Base-by-base conservation (phyloP, 345 rosid species). In the Physaria fendleri region DNA sequence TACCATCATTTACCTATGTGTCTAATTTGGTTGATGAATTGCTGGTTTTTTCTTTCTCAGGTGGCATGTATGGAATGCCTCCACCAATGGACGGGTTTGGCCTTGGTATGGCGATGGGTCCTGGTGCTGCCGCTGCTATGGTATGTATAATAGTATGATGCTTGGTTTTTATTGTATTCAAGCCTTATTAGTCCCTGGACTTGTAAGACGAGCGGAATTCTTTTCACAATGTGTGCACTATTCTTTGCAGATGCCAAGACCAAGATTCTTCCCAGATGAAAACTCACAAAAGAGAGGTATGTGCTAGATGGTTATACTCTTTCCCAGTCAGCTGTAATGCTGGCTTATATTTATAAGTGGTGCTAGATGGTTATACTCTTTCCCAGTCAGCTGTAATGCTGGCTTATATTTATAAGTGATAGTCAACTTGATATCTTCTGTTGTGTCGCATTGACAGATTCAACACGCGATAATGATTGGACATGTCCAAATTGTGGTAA, bases 401-500 rank as follows among this genome's bases (percentile, higher is more conserved):
- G 8, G 13, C 35, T 28, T 42, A 18, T 52, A 13, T 62, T 34
- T 15, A 16, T 29, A 41, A 18, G 16, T 47, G 21, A 28, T 43
- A 15, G 23, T 49, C 65, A 49, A 42, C 59, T 49, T 35, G 58
- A 38, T 13, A 32, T 30, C 3, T 30, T 16, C 17, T 0, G 29
- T 32, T 18, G 4, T 56, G 37, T 51, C n/a, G n/a, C 27, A 13
- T 37, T 46, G 51, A 34, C 56, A 93, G 99, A 93, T 74, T 76
- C 82, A 16, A 52, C 90, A 12, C 86, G 95, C 18, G 99, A 93
- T 68, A 87, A 85, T 78, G 97, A 93, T 68, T 93, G 99, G 97
- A 77, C 90, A 28, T 93, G 99, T 71, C 97, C 97, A 2, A 90
- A 90, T 66, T 93, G 99, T 71, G 99, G 97, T 37, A 93, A 93